Percentiles rank a stretch among this genome's conserved stretches.
These are phyloP conservation scores for Potentilla sterilis DNA, from an alignment of 306 rosid species.

Conservation along the genomic window DNA sequence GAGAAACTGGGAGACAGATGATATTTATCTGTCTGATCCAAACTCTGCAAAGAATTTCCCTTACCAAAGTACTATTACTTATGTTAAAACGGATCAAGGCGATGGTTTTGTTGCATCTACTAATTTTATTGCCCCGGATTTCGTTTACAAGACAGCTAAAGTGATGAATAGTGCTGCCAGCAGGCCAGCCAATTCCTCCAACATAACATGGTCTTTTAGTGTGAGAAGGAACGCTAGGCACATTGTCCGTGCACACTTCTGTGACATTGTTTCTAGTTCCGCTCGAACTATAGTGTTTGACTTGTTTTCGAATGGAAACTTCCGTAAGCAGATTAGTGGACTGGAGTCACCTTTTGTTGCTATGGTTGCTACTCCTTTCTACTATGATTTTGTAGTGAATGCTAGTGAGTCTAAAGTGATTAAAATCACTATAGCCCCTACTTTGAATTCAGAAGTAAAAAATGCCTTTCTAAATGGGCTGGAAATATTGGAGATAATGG, in stretches of 20 bases:
- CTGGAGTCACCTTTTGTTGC: background rate
- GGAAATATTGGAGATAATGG: slow-evolving; percentile 36
- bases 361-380: background rate
- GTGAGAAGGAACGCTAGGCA: slow-evolving; percentile 18
- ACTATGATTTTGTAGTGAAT: slow-evolving; percentile 23
- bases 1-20: slow-evolving; percentile 32
- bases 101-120: background rate
- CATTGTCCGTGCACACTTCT: slow-evolving; percentile 42
- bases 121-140: slow-evolving; percentile 11
- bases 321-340: background rate
- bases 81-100: background rate
- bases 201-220: slow-evolving; percentile 34
- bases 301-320: slow-evolving; percentile 16
- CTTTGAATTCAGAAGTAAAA: accelerated
- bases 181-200: background rate
- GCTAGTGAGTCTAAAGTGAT: slow-evolving; percentile 17
- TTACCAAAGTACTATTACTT: background rate
- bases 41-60: background rate
- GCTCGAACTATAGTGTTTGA: background rate
- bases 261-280: background rate
- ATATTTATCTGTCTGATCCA: background rate
- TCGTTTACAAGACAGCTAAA: slow-evolving; percentile 33
- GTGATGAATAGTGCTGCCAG: background rate
- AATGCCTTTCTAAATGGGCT: slow-evolving; percentile 48
- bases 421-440: slow-evolving; percentile 26